Percentiles rank a stretch among this genome's conserved stretches.
Conservation (phyloP, 2,329 filamentous ascomycete species). For the Lachnum nothofagi region DNA sequence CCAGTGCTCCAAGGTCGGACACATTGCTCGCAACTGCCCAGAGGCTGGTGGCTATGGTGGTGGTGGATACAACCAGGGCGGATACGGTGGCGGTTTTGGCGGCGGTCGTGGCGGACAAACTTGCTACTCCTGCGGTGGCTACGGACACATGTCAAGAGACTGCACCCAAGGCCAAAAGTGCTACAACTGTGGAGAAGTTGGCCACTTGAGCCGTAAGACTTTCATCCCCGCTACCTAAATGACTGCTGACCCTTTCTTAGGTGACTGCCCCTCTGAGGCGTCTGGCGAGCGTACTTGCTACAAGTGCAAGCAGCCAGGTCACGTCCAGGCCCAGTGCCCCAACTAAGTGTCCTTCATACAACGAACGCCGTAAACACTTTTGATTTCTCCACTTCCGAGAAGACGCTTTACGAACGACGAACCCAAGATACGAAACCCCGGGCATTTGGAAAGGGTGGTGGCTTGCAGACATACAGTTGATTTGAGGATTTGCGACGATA, state of each 20-base stretch:
- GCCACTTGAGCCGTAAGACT: conserved; percentile 48
- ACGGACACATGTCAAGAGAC: conserved; percentile 93
- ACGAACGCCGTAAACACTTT: conserved; percentile 13
- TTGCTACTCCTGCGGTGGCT: conserved; percentile 97
- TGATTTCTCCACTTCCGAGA: conserved; percentile 26
- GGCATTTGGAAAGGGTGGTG: conserved; percentile 30
- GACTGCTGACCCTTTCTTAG: conserved; percentile 33
- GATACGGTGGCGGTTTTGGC: conserved; percentile 38
- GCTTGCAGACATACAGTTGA: conserved; percentile 27
- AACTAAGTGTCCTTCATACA: conserved; percentile 49
- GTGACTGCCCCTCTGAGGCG: conserved; percentile 92
- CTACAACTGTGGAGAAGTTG: conserved; percentile 96
- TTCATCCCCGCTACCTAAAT: neutral
- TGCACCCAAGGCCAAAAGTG: conserved; percentile 99
- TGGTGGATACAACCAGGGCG: conserved; percentile 21
- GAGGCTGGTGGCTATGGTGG: conserved; percentile 52
- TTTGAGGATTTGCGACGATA: conserved; percentile 28
- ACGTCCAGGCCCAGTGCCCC: conserved; percentile 85
- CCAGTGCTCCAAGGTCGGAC: conserved; percentile 85
- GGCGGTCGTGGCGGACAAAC: conserved; percentile 64
- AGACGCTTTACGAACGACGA: conserved; percentile 25
- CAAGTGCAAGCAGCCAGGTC: conserved; percentile 69
- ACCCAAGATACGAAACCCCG: conserved; percentile 27
- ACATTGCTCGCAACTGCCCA: conserved; percentile 89
- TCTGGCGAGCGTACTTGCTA: conserved; percentile 95